These are phyloP conservation scores for Paragyromitra xinjiangensis DNA, from an alignment of 495 filamentous ascomycete species.

Conservation along the genomic window DNA sequence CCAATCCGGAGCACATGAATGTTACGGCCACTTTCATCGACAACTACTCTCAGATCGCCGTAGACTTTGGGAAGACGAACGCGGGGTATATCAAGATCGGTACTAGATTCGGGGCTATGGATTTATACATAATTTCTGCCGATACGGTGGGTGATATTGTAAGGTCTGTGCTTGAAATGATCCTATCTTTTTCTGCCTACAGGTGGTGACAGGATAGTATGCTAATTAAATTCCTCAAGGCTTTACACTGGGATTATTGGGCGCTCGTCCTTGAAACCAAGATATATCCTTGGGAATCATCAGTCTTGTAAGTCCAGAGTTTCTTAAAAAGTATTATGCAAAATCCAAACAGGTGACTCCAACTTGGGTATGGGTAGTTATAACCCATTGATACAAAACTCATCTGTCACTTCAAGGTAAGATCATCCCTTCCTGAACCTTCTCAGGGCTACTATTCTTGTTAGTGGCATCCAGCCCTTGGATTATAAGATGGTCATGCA, in stretches of 20 bases:
- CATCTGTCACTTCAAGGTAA: no score
- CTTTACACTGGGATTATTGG: slow-evolving; percentile 55
- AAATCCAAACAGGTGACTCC: no score
- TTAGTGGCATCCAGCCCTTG: no score
- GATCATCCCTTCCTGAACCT: no score
- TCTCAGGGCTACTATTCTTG: no score
- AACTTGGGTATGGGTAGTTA: no score
- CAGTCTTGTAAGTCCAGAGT: slow-evolving; percentile 41
- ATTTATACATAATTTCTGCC: slow-evolving; percentile 48
- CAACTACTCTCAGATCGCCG: slow-evolving; percentile 57
- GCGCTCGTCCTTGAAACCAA: slow-evolving; percentile 54
- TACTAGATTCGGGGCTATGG: slow-evolving; percentile 53
- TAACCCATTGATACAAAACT: no score
- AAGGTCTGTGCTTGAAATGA: slow-evolving; percentile 7
- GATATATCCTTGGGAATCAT: slow-evolving; percentile 56
- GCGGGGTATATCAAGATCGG: slow-evolving; percentile 49
- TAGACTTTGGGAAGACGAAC: slow-evolving; percentile 55
- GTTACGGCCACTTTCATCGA: slow-evolving; percentile 52
- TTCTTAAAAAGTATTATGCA: no score
- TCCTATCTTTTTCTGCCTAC: no score
- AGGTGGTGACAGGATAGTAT: background rate
- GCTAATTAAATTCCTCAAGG: background rate
- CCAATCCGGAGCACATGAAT: slow-evolving; percentile 51
- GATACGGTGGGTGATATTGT: slow-evolving; percentile 53
- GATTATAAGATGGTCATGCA: no score